Base-by-base conservation (phyloP, 345 rosid genomes). In the Sisymbrium irio region DNA sequence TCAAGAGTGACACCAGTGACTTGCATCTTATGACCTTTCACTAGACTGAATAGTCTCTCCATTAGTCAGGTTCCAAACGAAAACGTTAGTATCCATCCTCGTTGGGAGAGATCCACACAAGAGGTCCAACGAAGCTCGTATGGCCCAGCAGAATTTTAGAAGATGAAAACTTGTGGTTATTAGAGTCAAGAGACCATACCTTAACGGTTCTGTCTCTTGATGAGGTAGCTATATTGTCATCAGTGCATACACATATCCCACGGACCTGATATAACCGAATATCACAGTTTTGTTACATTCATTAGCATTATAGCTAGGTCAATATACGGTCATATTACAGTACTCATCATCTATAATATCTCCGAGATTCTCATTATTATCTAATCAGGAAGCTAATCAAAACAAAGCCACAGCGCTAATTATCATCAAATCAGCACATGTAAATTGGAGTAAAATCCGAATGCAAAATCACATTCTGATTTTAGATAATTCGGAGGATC, bases 81-180 rank as follows among this genome's bases (percentile, higher is more conserved):
- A 33, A 71, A 88, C 86, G 55, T 80, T 73, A 7, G 96, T 89
- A 66, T 96, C 99, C 97, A 67, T 89, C 89, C 53, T 80, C 86
- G 28, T 82, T 81, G 0, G 90, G 91, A 6, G 87, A 78, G 81
- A 92, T 81, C 94, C 96, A 95, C 1, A 97, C 92, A 84, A 95
- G 69, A 0, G 99, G 99, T 10, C 98, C 99, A 14, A 92, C 99
- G 25, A 95, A 95, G 85, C 99, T 95, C 3, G 91, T 76, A 79
- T 95, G 99, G 18, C 99, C 99, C 78, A 85, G 28, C 28, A 95
- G 75, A 44, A 86, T 85, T 58, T 85, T 92, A 0, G 86, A 78
- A 4, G 82, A 66, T 18, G 80, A 72, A 71, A 77, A 92, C 69
- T 81, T 83, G 17, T 86, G 84, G 80, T 77, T 81, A 40, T 90